phyloP scores from a whole-genome alignment of 2,329 filamentous ascomycete genomes.

The Pseudogymnoascus sp. region DNA sequence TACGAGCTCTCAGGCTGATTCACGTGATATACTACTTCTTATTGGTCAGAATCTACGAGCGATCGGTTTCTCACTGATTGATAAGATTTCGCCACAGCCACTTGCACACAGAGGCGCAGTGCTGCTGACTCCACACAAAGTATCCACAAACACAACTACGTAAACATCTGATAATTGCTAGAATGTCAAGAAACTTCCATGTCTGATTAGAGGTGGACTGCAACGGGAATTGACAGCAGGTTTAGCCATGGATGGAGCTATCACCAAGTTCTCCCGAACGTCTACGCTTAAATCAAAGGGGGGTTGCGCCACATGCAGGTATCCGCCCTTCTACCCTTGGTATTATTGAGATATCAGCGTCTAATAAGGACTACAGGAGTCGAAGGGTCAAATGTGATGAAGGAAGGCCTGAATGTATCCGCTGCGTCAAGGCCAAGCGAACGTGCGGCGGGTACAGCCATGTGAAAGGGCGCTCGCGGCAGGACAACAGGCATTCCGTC shows the following conservation, averaged over 20 bases:
- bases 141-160: neutral
- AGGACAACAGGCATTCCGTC: neutral
- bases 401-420: conserved; percentile 49
- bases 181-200: neutral
- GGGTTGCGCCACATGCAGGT: conserved; percentile 4
- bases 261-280: conserved; percentile 1
- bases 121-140: neutral
- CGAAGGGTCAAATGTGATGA: conserved; percentile 58
- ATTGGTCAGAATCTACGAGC: neutral
- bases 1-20: neutral
- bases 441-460: conserved; percentile 49
- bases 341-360: neutral
- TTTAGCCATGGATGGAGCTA: neutral
- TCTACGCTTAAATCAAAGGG: neutral
- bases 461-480: neutral
- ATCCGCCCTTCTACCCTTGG: neutral
- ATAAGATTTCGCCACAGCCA: neutral
- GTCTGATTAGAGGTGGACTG: neutral
- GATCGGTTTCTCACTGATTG: neutral
- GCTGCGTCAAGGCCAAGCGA: conserved; percentile 52
- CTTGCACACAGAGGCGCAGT: neutral
- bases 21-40: neutral
- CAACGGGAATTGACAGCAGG: neutral
- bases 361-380: neutral
- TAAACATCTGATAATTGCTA: neutral